Conservation (phyloP, 2,329 filamentous ascomycete species). For the Pseudogymnoascus sp. region DNA sequence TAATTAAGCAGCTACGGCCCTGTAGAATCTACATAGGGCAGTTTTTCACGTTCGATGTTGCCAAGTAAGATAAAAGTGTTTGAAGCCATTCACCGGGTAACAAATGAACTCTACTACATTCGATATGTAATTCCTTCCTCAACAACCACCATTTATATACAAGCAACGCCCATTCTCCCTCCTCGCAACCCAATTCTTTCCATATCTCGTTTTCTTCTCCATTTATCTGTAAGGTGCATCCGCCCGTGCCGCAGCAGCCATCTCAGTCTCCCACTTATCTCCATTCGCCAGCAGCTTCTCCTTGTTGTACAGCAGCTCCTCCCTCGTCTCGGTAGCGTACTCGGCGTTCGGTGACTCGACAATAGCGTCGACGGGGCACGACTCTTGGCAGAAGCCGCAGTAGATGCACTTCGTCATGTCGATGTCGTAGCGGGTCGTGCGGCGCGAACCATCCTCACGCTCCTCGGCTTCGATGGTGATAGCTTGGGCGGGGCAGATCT, state of each 20-base stretch:
- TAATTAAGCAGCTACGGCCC: not conserved
- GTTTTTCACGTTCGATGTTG: not conserved
- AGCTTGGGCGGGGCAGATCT: conserved; percentile 92
- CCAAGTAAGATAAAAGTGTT: not conserved
- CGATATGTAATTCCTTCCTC: conserved; percentile 3
- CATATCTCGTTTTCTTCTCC: not conserved
- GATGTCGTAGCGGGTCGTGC: conserved; percentile 96
- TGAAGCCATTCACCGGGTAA: not conserved
- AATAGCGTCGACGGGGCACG: conserved; percentile 94
- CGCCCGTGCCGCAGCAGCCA: conserved; percentile 84
- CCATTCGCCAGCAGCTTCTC: conserved; percentile 83
- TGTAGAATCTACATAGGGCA: not conserved
- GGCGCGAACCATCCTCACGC: conserved; percentile 87
- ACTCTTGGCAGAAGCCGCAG: conserved; percentile 98
- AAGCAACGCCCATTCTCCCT: conserved; percentile 4
- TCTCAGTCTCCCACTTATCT: conserved; percentile 96
- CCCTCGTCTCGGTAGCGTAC: conserved; percentile 71
- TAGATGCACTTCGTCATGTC: conserved; percentile 99
- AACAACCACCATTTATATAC: not conserved
- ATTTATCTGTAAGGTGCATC: conserved; percentile 86
- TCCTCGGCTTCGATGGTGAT: conserved; percentile 99
- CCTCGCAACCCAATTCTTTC: not conserved
- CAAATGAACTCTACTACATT: conserved; percentile 6
- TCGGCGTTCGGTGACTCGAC: conserved; percentile 69
- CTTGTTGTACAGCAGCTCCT: conserved; percentile 98